These are phyloP conservation scores for Pseudogymnoascus sp. DNA, from an alignment of 2,329 filamentous ascomycete genomes.

Conservation along the genomic window DNA sequence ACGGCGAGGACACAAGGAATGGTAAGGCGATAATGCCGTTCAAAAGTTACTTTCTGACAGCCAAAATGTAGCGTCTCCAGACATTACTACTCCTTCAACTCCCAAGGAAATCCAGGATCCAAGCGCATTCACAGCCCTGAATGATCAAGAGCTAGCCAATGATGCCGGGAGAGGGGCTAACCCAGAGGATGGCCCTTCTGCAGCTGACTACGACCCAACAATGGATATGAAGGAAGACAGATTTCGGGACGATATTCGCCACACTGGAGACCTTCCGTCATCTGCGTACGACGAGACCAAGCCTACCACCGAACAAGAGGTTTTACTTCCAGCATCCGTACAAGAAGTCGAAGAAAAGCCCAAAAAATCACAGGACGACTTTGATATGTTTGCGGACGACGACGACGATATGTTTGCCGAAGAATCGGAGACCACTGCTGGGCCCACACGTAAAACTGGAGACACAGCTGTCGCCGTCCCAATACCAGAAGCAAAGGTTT, in stretches of 20 bases:
- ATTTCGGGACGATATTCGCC: conserved; percentile 57
- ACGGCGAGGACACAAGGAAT: conserved; percentile 22
- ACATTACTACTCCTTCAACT: conserved; percentile 30
- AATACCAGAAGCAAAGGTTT: conserved; percentile 41
- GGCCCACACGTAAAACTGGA: conserved; percentile 33
- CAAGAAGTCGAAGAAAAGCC: conserved; percentile 27
- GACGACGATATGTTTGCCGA: conserved; percentile 58
- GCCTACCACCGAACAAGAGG: conserved; percentile 42
- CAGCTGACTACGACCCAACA: conserved; percentile 85
- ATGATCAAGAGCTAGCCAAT: conserved; percentile 61
- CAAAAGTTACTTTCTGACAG: conserved; percentile 15
- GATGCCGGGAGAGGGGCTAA: conserved; percentile 33
- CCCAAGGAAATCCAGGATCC: conserved; percentile 27
- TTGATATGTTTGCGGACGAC: conserved; percentile 86
- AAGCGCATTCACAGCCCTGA: conserved; percentile 48
- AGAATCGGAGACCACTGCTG: conserved; percentile 34
- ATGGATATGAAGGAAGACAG: conserved; percentile 81
- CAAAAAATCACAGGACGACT: conserved; percentile 50
- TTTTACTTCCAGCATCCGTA: conserved; percentile 33
- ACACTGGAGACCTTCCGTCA: conserved; percentile 46
- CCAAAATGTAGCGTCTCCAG: conserved; percentile 21
- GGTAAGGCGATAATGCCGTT: conserved; percentile 28
- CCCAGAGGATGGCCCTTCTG: conserved; percentile 66
- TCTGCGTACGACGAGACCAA: conserved; percentile 51
- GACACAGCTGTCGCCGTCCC: conserved; percentile 40